Evolutionary conservation across 2,329 filamentous ascomycete species (phyloP), one percentile per base, ranked within the genome.

Genomic region (Aurifilum marmelostoma): DNA sequence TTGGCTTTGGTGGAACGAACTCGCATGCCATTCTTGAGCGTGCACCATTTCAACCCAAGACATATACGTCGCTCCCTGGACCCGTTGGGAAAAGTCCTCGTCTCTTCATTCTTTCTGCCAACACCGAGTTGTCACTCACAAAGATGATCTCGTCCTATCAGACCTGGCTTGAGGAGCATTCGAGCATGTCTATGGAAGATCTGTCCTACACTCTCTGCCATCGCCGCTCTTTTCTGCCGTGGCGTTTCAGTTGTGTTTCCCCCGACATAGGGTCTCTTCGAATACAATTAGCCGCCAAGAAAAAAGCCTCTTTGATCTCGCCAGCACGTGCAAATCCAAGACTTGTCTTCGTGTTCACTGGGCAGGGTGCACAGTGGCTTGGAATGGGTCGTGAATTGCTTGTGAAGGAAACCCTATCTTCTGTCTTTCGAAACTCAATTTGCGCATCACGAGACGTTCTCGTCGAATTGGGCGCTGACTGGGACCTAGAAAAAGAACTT

Each of bases 161-260:
- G n/a, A n/a, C n/a, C n/a, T n/a, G n/a, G n/a, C n/a, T n/a, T n/a
- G n/a, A n/a, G n/a, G n/a, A n/a, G n/a, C n/a, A n/a, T n/a, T n/a
- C n/a, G n/a, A n/a, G n/a, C n/a, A n/a, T n/a, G n/a, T n/a, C n/a
- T n/a, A n/a, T n/a, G n/a, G n/a, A 21, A 0, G 63, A 71, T 47
- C 67, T 74, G 6, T 73, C 73, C 9, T 73, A 72, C 50, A 72
- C 70, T 3, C 70, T 74, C 16, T 67, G 56, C 11, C 67, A 71
- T 14, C 63, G 73, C 24, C 72, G 73, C 12, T 62, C 71, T n/a
- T 39, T 43, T 1, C 32, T 72, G 16, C 70, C 69, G 0, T 72
- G 60, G 32, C 65, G 73, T 18, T 69, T 71, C 29, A 70, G 69
- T 34, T 65, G 63, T 29, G 69, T 72, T 3, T 69, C 71, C 21